A percentile compares a stretch with the other conserved stretches of the same genome.
Evolutionary conservation across 2,329 filamentous ascomycete species (phyloP).

Genomic region (Thelonectria blattea): DNA sequence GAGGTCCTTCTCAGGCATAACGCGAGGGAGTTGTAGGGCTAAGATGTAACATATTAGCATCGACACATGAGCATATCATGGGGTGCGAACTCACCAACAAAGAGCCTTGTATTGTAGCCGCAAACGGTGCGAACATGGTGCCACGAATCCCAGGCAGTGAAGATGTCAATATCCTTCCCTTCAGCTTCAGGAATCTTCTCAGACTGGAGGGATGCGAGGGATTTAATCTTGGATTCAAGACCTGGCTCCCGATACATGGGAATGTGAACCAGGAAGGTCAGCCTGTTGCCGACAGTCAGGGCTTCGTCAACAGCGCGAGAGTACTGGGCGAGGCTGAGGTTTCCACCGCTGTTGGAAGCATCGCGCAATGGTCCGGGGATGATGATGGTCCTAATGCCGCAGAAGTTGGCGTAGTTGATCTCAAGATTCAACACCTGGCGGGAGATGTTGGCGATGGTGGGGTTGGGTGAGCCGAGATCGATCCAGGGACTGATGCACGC

Average conservation of each 20-base stretch:
- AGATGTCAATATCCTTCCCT: slow-evolving; percentile 67
- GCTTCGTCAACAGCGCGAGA: slow-evolving; percentile 84
- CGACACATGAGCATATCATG: background rate
- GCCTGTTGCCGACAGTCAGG: slow-evolving; percentile 73
- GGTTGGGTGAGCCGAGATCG: slow-evolving; percentile 82
- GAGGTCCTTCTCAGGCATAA: slow-evolving; percentile 64
- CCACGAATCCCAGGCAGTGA: slow-evolving; percentile 92
- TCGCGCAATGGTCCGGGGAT: slow-evolving; percentile 77
- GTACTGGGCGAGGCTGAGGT: slow-evolving; percentile 72
- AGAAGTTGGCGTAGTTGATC: slow-evolving; percentile 94
- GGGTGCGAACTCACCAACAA: slow-evolving; percentile 71
- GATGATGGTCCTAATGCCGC: slow-evolving; percentile 83
- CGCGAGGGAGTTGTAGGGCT: slow-evolving; percentile 64
- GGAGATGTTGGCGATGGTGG: slow-evolving; percentile 83
- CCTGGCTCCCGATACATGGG: slow-evolving; percentile 81
- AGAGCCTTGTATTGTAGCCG: slow-evolving; percentile 81
- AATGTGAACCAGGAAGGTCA: slow-evolving; percentile 81
- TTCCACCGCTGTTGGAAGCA: slow-evolving; percentile 56
- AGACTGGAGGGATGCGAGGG: slow-evolving; percentile 54
- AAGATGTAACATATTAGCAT: background rate
- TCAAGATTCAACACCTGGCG: slow-evolving; percentile 90
- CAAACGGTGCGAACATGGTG: slow-evolving; percentile 84
- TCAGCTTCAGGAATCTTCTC: slow-evolving; percentile 42
- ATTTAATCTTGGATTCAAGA: slow-evolving; percentile 57
- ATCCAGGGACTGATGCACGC: slow-evolving; percentile 91